phyloP scores from a whole-genome alignment of 1,284 basidiomycete genomes.

The Irpex lacteus region DNA sequence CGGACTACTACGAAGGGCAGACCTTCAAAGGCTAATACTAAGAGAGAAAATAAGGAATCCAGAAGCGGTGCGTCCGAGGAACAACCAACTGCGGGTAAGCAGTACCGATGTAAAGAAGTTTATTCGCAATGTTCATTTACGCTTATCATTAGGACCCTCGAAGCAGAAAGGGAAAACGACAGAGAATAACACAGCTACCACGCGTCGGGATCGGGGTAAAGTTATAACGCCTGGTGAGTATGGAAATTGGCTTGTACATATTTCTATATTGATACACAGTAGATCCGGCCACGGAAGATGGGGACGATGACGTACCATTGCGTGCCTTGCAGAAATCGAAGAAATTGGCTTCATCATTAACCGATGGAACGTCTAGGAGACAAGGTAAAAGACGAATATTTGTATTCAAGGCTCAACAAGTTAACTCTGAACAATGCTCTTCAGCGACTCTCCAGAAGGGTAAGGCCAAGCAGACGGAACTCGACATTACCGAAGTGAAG shows the following conservation, averaged over 20 bases:
- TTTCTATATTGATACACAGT: background rate
- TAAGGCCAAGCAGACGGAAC: too few relatives aligned
- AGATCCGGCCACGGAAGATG: background rate
- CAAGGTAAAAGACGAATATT: background rate
- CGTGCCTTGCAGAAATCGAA: background rate
- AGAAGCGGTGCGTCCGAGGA: background rate
- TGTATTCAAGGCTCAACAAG: too few relatives aligned
- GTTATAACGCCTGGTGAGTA: background rate
- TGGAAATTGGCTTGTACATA: background rate
- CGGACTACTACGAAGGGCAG: background rate
- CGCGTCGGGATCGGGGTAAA: background rate
- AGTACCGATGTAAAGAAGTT: background rate
- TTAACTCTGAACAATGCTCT: too few relatives aligned
- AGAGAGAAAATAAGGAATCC: background rate
- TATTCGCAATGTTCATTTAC: background rate
- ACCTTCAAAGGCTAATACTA: background rate
- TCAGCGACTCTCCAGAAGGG: too few relatives aligned
- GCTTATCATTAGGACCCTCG: background rate
- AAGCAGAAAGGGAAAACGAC: background rate
- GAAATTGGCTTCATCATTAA: background rate
- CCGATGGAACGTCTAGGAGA: background rate
- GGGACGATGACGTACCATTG: background rate
- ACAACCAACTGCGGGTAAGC: conserved; percentile 2
- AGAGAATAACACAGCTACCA: background rate
- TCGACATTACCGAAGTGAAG: too few relatives aligned